Evolutionary conservation across 1,284 basidiomycete species (phyloP).

Genomic region (Ustilago sp.): DNA sequence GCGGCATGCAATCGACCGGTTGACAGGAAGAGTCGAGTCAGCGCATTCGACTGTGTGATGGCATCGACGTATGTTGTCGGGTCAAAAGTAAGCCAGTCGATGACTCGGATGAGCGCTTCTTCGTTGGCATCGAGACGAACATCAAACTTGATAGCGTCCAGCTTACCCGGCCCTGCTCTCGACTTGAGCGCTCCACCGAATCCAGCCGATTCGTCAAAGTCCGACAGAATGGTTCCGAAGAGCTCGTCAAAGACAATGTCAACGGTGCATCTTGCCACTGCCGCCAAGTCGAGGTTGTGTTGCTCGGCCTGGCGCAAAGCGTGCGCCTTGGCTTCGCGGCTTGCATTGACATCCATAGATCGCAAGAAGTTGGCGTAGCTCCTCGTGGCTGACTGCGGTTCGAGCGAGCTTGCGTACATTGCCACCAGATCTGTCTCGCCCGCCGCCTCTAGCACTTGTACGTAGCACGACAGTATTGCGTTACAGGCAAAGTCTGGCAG

Average conservation of each 20-base stretch:
- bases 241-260: constrained; percentile 74
- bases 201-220: constrained; percentile 30
- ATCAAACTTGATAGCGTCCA: constrained; percentile 43
- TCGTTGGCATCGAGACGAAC: constrained; percentile 48
- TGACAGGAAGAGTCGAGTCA: constrained; percentile 60
- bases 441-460: constrained; percentile 79
- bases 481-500: constrained; percentile 76
- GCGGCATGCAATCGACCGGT: constrained; percentile 63
- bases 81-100: constrained; percentile 92
- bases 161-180: constrained; percentile 12
- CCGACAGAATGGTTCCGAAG: constrained; percentile 72
- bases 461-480: constrained; percentile 86
- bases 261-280: constrained; percentile 84
- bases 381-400: constrained; percentile 86
- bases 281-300: constrained; percentile 83
- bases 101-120: constrained; percentile 79
- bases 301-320: constrained; percentile 83
- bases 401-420: constrained; percentile 89
- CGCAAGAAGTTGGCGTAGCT: constrained; percentile 92
- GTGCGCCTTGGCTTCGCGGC: constrained; percentile 77
- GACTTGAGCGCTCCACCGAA: constrained; percentile 27
- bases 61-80: constrained; percentile 62
- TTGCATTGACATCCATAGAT: constrained; percentile 77
- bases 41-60: constrained; percentile 63
- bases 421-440: constrained; percentile 88